Evolutionary conservation across 2,329 filamentous ascomycete genomes (phyloP).

Genomic region (Drechmeria coniospora): DNA sequence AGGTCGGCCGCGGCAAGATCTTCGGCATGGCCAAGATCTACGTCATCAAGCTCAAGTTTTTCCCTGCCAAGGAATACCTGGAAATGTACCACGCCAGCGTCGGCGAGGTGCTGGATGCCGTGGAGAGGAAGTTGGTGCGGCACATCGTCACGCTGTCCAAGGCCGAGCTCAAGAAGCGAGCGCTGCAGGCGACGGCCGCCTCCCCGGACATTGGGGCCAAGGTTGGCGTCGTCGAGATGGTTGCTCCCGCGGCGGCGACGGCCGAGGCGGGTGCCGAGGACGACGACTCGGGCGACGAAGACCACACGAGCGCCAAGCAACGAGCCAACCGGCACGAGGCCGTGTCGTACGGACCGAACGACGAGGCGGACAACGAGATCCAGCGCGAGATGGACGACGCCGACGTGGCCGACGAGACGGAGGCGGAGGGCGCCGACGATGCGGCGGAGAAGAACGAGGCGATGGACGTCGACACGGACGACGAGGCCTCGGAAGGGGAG

Average conservation of each 20-base stretch:
- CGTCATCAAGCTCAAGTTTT: slow-evolving; percentile 68
- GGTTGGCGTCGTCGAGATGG: slow-evolving; percentile 37
- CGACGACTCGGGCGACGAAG: slow-evolving; percentile 63
- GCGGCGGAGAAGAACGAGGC: slow-evolving; percentile 1
- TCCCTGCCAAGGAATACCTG: slow-evolving; percentile 68
- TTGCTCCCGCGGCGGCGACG: slow-evolving; percentile 17
- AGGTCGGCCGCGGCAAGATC: slow-evolving; percentile 54
- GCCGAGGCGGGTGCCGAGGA: slow-evolving; percentile 43
- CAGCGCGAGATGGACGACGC: slow-evolving; percentile 47
- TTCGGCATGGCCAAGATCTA: slow-evolving; percentile 68
- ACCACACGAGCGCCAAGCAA: slow-evolving; percentile 60
- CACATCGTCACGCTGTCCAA: slow-evolving; percentile 54
- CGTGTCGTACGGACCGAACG: slow-evolving; percentile 80
- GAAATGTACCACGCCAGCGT: slow-evolving; percentile 71
- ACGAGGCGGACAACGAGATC: slow-evolving; percentile 75
- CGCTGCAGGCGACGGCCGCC: slow-evolving; percentile 47
- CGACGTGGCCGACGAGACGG: slow-evolving; percentile 37
- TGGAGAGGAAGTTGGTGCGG: slow-evolving; percentile 70
- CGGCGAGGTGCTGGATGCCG: slow-evolving; percentile 59
- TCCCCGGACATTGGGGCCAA: slow-evolving; percentile 56
- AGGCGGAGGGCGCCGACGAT: slow-evolving; percentile 22
- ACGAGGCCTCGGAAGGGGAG: slow-evolving; percentile 25
- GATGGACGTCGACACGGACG: slow-evolving; percentile 20
- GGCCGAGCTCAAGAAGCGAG: slow-evolving; percentile 73
- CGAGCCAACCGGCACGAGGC: slow-evolving; percentile 64